Evolutionary conservation across 73 alveolate genomes (phyloP).

Genomic region (Tetrahymena elliotti): DNA sequence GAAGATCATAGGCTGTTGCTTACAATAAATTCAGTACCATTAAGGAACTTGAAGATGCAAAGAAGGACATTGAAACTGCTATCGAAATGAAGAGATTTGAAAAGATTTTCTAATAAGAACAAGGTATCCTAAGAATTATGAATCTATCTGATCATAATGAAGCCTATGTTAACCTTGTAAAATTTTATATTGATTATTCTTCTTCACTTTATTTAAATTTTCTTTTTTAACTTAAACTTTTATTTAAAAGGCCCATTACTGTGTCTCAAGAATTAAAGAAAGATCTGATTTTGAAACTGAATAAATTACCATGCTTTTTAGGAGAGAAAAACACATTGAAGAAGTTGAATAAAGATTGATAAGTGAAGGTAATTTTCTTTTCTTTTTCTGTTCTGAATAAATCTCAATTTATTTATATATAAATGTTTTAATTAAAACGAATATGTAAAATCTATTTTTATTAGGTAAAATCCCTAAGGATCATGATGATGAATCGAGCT

Average conservation of each 20-base stretch:
- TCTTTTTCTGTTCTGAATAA: not conserved
- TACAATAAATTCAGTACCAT: slow-evolving; percentile 27
- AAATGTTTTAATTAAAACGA: too few relatives aligned
- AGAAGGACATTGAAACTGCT: slow-evolving; percentile 26
- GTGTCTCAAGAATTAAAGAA: slow-evolving; percentile 6
- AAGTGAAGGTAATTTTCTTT: slow-evolving; percentile 11
- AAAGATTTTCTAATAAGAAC: slow-evolving; percentile 31
- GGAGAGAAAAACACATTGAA: slow-evolving; percentile 31
- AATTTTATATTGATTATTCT: not conserved
- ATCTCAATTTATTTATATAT: not conserved
- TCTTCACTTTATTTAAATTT: not conserved
- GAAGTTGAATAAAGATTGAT: slow-evolving; percentile 37
- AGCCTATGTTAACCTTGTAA: slow-evolving; percentile 26
- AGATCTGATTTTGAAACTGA: slow-evolving; percentile 3
- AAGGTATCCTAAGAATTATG: slow-evolving; percentile 37
- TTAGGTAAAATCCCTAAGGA: not conserved
- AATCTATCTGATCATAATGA: slow-evolving; percentile 23
- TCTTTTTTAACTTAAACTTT: not conserved
- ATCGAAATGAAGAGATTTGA: slow-evolving; percentile 17
- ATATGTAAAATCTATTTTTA: too few relatives aligned
- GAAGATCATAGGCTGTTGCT: slow-evolving; percentile 24
- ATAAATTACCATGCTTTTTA: slow-evolving; percentile 7
- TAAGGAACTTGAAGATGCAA: slow-evolving; percentile 22
- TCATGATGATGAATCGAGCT: slow-evolving; percentile 8
- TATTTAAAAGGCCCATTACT: slow-evolving; percentile 10